Evolutionary conservation across 345 rosid genomes (phyloP).

Genomic region (Brassica cretica): DNA sequence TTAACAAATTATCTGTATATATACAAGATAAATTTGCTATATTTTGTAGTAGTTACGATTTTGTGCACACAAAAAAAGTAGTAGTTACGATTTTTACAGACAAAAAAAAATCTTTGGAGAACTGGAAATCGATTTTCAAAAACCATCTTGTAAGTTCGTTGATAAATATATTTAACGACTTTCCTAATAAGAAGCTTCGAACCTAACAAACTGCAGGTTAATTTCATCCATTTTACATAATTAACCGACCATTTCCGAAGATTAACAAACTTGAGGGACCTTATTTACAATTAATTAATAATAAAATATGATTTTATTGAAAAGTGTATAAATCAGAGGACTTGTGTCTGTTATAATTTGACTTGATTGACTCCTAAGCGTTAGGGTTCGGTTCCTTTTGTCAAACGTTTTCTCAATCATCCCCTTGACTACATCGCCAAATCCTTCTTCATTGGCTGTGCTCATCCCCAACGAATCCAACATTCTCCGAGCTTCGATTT

Average conservation of each 20-base stretch:
- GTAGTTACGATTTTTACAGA: too few species aligned
- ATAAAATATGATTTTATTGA: not conserved
- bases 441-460: not conserved
- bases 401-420: not conserved
- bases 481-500: not conserved
- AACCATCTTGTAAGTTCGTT: too few species aligned
- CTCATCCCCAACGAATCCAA: not conserved
- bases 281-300: not conserved
- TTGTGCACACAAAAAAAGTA: too few species aligned
- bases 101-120: not conserved
- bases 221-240: too few species aligned
- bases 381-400: not conserved
- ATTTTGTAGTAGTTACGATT: not conserved
- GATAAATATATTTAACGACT: not conserved
- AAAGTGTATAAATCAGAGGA: not conserved
- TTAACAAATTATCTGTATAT: not conserved
- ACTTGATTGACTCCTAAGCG: not conserved
- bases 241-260: too few species aligned
- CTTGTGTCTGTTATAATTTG: not conserved
- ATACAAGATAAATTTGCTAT: not conserved
- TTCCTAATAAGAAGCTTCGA: not conserved
- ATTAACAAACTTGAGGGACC: not conserved
- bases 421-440: not conserved
- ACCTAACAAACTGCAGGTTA: not conserved
- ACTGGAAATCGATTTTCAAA: not conserved